phyloP scores from a whole-genome alignment of 2,329 filamentous ascomycete species.

The Apiospora koreana region DNA sequence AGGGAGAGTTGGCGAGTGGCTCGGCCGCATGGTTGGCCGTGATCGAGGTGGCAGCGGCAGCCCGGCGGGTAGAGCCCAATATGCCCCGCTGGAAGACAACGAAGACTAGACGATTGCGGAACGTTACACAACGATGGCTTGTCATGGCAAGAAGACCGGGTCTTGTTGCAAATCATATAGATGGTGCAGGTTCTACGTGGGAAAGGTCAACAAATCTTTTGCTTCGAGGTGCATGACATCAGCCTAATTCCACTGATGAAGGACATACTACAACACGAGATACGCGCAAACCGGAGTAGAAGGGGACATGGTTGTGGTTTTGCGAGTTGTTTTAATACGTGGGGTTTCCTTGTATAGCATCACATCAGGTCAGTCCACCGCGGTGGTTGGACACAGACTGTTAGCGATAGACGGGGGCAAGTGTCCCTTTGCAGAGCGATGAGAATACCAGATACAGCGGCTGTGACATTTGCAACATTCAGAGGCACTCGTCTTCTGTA shows the following conservation, averaged over 20 bases:
- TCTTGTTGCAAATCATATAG: conserved; percentile 12
- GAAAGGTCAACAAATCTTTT: not conserved
- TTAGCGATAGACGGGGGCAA: not conserved
- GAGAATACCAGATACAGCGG: not conserved
- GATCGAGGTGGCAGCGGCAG: conserved; percentile 35
- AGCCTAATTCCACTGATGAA: not conserved
- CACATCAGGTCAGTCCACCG: not conserved
- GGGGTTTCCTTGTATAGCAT: not conserved
- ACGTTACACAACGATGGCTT: conserved; percentile 6
- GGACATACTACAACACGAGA: not conserved
- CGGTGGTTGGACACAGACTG: not conserved
- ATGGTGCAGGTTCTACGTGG: conserved; percentile 2
- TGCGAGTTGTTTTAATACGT: not conserved
- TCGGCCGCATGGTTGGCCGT: conserved; percentile 41
- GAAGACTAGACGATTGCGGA: conserved; percentile 27
- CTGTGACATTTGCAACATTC: not conserved
- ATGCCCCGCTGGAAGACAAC: conserved; percentile 42
- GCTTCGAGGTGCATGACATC: not conserved
- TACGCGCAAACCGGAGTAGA: not conserved
- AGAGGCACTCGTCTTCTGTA: not conserved
- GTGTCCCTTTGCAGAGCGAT: not conserved
- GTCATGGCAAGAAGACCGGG: conserved; percentile 3
- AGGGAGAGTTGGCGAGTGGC: conserved; percentile 51
- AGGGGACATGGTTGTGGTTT: not conserved
- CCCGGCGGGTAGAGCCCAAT: conserved; percentile 36